Conservation (phyloP, 2,329 filamentous ascomycete genomes). For the Neopestalotiopsis clavispora region DNA sequence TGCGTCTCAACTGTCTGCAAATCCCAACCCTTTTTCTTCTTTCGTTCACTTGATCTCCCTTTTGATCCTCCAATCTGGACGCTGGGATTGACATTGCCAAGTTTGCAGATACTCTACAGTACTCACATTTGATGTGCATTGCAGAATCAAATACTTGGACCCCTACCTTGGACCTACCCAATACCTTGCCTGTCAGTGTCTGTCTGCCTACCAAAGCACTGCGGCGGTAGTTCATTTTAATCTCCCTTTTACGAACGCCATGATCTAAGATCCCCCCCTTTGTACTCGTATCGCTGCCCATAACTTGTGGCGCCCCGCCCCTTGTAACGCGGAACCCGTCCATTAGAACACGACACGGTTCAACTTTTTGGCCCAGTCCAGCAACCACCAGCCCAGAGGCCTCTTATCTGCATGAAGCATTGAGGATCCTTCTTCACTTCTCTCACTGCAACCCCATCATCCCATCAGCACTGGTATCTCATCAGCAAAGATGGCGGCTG, state of each 20-base stretch:
- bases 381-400: not conserved
- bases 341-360: constrained; percentile 10
- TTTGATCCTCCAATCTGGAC: not conserved
- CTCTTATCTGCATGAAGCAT: constrained; percentile 4
- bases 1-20: constrained; percentile 1
- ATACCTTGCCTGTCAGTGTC: not conserved
- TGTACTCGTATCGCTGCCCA: constrained; percentile 12
- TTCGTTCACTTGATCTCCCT: not conserved
- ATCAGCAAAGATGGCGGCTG: constrained; percentile 59
- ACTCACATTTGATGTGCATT: not conserved
- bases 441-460: not conserved
- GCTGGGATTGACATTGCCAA: too few relatives aligned
- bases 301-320: not conserved
- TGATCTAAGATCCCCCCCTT: constrained; percentile 8
- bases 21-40: not conserved
- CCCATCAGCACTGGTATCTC: not conserved
- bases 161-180: not conserved
- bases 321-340: not conserved
- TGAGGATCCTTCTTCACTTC: not conserved
- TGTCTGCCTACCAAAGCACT: not conserved
- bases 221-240: constrained; percentile 1
- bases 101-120: too few relatives aligned
- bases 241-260: constrained; percentile 16
- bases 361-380: constrained; percentile 6
- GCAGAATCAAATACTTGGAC: not conserved